These are phyloP conservation scores for Rhipidocladum racemiflorum DNA, from an alignment of 176 grass and related monocot species.

Conservation along the genomic window DNA sequence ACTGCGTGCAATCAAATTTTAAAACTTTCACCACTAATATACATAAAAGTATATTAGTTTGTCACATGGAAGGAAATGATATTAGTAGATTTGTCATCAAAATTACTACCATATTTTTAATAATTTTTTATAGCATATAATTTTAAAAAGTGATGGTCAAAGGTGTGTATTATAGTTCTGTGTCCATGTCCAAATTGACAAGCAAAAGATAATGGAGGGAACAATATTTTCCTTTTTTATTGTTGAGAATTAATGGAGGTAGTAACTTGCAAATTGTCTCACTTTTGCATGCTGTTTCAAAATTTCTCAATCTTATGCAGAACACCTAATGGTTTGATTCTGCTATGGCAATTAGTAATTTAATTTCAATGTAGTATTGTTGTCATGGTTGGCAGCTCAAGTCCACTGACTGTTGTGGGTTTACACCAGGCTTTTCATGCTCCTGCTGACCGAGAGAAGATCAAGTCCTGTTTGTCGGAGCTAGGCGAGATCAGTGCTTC, in stretches of 20 bases:
- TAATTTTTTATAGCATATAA: background rate
- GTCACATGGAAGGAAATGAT: background rate
- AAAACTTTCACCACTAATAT: background rate
- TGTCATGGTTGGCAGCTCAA: background rate
- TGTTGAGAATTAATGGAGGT: background rate
- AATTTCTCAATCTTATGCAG: background rate
- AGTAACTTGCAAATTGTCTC: background rate
- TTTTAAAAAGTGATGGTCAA: background rate
- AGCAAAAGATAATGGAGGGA: background rate
- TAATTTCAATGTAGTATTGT: background rate
- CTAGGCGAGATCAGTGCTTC: conserved; percentile 73
- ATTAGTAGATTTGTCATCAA: background rate
- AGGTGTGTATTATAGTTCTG: background rate
- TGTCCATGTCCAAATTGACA: background rate
- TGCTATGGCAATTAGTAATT: conserved; percentile 15
- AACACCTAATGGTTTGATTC: background rate
- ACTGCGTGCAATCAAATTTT: background rate
- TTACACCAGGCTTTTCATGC: conserved; percentile 65
- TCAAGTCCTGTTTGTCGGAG: conserved; percentile 88
- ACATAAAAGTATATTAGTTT: background rate
- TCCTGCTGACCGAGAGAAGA: conserved; percentile 81
- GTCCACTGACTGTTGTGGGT: background rate
- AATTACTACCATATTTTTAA: background rate
- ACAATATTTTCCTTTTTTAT: background rate
- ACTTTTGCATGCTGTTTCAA: background rate